phyloP scores from a whole-genome alignment of 1,139 yeast genomes.

The Arxiozyma heterogenica region DNA sequence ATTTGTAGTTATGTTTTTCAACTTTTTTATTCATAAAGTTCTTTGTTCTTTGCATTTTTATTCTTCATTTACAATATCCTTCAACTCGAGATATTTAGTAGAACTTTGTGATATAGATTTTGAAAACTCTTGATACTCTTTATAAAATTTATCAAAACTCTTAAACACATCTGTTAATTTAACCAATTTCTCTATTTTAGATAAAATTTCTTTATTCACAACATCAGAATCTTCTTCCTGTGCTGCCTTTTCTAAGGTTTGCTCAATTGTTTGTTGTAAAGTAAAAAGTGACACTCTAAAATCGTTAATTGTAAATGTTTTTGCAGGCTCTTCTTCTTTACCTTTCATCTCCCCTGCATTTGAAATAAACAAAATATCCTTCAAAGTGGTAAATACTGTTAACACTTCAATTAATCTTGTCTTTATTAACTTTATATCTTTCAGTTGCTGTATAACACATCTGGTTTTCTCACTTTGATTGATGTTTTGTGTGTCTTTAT shows the following conservation, averaged over 20 bases:
- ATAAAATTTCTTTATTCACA: conserved; percentile 31
- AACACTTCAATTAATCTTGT: conserved; percentile 39
- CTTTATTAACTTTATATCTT: conserved; percentile 38
- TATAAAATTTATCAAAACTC: conserved; percentile 41
- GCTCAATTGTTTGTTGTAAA: conserved; percentile 37
- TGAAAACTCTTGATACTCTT: conserved; percentile 40
- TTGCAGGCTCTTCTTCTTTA: conserved; percentile 6
- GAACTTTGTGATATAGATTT: conserved; percentile 32
- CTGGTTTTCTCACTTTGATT: conserved; percentile 10
- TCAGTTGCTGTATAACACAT: conserved; percentile 35
- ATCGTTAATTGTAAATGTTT: conserved; percentile 16
- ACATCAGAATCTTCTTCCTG: conserved; percentile 23
- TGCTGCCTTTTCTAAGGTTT: conserved; percentile 31
- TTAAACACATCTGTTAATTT: conserved; percentile 44
- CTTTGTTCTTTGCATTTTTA: conserved; percentile 8
- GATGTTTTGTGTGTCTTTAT: conserved; percentile 8
- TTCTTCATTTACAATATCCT: conserved; percentile 9
- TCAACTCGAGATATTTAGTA: conserved; percentile 31
- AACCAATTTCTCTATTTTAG: conserved; percentile 38
- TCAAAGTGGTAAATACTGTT: conserved; percentile 38
- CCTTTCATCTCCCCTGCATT: conserved; percentile 6
- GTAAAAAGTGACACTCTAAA: conserved; percentile 37
- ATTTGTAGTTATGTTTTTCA: neutral
- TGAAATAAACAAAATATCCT: conserved; percentile 31
- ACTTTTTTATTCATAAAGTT: conserved; percentile 2